Conservation (phyloP, 768 basidiomycete species). For the Cystofilobasidium macerans region DNA sequence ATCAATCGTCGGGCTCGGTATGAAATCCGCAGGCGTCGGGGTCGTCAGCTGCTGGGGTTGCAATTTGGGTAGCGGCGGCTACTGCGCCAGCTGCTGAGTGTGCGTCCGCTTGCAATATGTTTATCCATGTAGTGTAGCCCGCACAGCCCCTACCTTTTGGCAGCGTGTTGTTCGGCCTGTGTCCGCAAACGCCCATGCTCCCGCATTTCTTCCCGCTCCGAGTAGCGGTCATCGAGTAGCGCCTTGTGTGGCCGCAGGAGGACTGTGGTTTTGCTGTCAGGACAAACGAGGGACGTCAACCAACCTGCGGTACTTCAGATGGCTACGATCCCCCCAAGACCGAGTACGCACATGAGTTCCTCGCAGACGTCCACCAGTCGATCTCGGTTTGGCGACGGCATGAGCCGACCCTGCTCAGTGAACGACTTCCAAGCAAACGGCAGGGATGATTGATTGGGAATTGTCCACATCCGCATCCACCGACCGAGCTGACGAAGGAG, state of each 20-base stretch:
- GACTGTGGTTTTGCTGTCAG: not conserved
- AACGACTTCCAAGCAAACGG: constrained; percentile 37
- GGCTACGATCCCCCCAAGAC: too few species aligned
- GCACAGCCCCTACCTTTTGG: constrained; percentile 22
- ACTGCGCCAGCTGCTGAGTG: constrained; percentile 20
- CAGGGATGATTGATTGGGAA: constrained; percentile 35
- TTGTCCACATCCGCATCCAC: constrained; percentile 37
- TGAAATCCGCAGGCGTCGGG: constrained; percentile 64
- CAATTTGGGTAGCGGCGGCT: constrained; percentile 35
- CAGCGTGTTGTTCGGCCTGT: constrained; percentile 36
- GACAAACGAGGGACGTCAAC: too few species aligned
- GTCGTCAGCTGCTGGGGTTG: constrained; percentile 81
- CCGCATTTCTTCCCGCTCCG: constrained; percentile 1
- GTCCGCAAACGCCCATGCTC: constrained; percentile 25
- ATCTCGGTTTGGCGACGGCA: constrained; percentile 37
- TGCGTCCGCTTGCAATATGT: not conserved
- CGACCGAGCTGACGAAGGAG: constrained; percentile 35
- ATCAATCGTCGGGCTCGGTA: constrained; percentile 63
- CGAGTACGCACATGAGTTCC: constrained; percentile 36
- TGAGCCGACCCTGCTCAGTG: constrained; percentile 32
- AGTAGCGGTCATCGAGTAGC: constrained; percentile 8
- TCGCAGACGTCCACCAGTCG: constrained; percentile 39
- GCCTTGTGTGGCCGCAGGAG: not conserved
- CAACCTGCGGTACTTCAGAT: too few species aligned
- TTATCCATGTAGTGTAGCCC: too few species aligned